Percentiles rank a stretch among this genome's conserved stretches.
Conservation (phyloP, 805 yeast genomes). For the Candida vaughaniae region DNA sequence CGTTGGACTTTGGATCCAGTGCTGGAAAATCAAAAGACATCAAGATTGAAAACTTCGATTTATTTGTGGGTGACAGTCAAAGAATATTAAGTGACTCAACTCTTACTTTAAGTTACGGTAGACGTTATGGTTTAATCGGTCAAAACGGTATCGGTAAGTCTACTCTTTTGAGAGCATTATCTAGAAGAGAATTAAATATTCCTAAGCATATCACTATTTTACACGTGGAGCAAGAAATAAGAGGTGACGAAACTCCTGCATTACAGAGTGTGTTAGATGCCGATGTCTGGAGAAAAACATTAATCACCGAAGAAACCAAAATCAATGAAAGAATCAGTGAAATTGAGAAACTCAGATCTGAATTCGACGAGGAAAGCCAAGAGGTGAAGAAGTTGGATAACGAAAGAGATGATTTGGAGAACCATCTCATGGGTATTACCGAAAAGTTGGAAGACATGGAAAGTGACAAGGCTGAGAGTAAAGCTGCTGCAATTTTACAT, state of each 20-base stretch:
- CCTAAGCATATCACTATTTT: slow-evolving; percentile 94
- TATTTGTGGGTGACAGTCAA: slow-evolving; percentile 94
- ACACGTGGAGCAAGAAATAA: slow-evolving; percentile 96
- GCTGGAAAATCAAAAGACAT: slow-evolving; percentile 98
- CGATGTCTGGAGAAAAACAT: slow-evolving; percentile 96
- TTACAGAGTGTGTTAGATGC: slow-evolving; percentile 97
- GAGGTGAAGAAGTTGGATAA: slow-evolving; percentile 80
- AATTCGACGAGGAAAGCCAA: slow-evolving; percentile 72
- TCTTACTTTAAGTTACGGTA: slow-evolving; percentile 84
- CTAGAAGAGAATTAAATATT: slow-evolving; percentile 89
- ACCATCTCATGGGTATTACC: slow-evolving; percentile 72
- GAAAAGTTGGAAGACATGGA: slow-evolving; percentile 91
- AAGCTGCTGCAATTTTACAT: slow-evolving; percentile 89
- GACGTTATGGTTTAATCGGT: slow-evolving; percentile 96
- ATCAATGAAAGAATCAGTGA: slow-evolving; percentile 73
- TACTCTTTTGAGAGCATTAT: slow-evolving; percentile 83
- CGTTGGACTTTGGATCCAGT: slow-evolving; percentile 74
- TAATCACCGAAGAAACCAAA: slow-evolving; percentile 72
- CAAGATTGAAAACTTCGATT: slow-evolving; percentile 87
- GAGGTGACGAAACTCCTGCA: slow-evolving; percentile 90
- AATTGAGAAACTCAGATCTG: slow-evolving; percentile 64
- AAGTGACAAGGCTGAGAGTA: slow-evolving; percentile 94
- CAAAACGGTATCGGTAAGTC: slow-evolving; percentile 99
- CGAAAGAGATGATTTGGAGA: slow-evolving; percentile 84
- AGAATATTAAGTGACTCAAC: slow-evolving; percentile 88